A percentile compares a stretch with the other conserved stretches of the same genome.
Evolutionary conservation across 2,329 filamentous ascomycete genomes (phyloP).

Genomic region (Alternaria infectoria): DNA sequence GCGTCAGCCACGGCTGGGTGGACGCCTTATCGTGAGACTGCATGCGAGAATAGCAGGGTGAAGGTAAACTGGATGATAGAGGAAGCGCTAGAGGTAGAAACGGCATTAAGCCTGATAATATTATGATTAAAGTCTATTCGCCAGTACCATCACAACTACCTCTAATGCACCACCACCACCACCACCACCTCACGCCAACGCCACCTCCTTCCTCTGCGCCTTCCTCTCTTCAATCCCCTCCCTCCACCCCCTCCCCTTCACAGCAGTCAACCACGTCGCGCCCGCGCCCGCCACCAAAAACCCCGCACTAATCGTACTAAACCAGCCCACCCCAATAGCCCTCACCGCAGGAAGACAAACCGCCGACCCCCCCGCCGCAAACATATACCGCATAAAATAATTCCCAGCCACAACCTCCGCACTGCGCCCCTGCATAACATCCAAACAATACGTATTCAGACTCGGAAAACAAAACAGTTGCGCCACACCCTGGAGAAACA

Average conservation of each 20-base stretch:
- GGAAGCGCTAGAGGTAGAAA: too few species aligned
- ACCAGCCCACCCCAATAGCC: conserved; percentile 79
- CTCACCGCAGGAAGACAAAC: conserved; percentile 77
- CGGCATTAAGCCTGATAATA: too few species aligned
- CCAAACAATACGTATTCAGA: conserved; percentile 80
- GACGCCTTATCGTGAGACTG: too few species aligned
- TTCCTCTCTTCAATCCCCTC: conserved; percentile 60
- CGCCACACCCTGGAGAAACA: conserved; percentile 76
- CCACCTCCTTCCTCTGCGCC: conserved; percentile 44
- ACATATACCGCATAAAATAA: conserved; percentile 78
- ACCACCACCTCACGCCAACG: neutral
- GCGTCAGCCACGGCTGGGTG: too few species aligned
- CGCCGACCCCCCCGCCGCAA: conserved; percentile 71
- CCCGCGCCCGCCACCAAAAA: conserved; percentile 60
- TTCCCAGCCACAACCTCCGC: conserved; percentile 81
- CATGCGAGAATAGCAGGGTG: too few species aligned
- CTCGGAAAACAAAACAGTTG: conserved; percentile 78
- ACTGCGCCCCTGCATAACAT: conserved; percentile 75
- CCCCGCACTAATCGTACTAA: conserved; percentile 70
- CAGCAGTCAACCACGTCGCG: conserved; percentile 56
- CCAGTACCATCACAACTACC: too few species aligned
- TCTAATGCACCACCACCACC: too few species aligned
- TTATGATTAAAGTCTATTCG: too few species aligned
- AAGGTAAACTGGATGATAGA: too few species aligned
- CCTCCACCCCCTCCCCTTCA: conserved; percentile 61